Evolutionary conservation across 2,329 filamentous ascomycete genomes (phyloP).

Genomic region (Xylaria sp.): DNA sequence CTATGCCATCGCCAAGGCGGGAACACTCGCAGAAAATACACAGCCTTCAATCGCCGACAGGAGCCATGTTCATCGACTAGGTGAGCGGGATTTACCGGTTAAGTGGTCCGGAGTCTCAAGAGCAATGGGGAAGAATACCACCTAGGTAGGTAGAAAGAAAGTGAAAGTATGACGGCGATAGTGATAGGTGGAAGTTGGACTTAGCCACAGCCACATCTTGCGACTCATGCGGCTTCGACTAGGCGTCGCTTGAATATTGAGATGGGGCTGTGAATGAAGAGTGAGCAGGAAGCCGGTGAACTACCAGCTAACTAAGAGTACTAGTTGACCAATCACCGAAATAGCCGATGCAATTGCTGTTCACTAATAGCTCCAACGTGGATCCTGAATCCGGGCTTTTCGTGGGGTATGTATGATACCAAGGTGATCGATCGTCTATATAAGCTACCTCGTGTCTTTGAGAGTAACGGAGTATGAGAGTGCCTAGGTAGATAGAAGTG

Average conservation of each 20-base stretch:
- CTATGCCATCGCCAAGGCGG: slow-evolving; percentile 11
- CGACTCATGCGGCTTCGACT: background rate
- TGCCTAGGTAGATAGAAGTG: background rate
- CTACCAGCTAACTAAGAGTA: background rate
- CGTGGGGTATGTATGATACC: no score
- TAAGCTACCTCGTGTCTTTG: background rate
- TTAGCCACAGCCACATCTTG: slow-evolving; percentile 17
- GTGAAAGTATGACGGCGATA: no score
- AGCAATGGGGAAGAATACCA: background rate
- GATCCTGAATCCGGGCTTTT: background rate
- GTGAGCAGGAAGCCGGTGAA: background rate
- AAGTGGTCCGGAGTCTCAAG: no score
- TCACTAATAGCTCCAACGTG: background rate
- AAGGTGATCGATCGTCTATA: background rate
- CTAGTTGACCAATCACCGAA: background rate
- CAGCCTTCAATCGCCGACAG: background rate
- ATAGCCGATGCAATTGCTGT: background rate
- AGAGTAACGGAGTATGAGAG: background rate
- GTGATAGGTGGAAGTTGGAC: background rate
- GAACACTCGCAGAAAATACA: background rate
- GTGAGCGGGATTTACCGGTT: background rate
- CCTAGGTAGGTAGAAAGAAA: no score
- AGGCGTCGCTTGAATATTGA: background rate
- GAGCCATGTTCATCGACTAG: background rate
- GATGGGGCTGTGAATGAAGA: slow-evolving; percentile 3